Conservation (phyloP, 139 green algal species). For the Marvania coccoides region DNA sequence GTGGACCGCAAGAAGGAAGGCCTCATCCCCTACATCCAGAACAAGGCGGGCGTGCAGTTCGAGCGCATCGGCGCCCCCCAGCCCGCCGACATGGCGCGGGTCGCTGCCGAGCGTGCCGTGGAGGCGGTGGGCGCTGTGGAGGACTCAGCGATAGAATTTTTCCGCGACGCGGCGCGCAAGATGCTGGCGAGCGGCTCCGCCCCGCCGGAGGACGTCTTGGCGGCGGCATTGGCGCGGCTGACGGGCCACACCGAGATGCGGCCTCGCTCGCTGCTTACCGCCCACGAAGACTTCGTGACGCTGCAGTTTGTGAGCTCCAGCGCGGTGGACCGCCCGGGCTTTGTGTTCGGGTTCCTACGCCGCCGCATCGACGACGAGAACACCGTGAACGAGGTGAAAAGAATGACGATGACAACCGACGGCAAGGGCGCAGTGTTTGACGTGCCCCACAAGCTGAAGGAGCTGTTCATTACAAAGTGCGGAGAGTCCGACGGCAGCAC, state of each 20-base stretch:
- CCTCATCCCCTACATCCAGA: conserved; percentile 76
- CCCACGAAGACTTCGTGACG: conserved; percentile 79
- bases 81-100: conserved; percentile 78
- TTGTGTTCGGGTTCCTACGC: conserved; percentile 71
- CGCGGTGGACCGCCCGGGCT: conserved; percentile 25
- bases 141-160: conserved; percentile 37
- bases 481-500: not conserved
- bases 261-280: conserved; percentile 72
- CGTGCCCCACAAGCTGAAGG: conserved; percentile 53
- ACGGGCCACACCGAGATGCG: conserved; percentile 71
- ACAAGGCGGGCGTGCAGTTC: conserved; percentile 70
- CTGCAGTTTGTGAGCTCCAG: conserved; percentile 40
- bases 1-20: conserved; percentile 71
- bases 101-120: conserved; percentile 62
- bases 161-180: conserved; percentile 41
- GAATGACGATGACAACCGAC: conserved; percentile 80
- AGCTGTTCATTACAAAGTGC: conserved; percentile 53
- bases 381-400: conserved; percentile 60
- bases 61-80: conserved; percentile 85
- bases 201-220: conserved; percentile 57
- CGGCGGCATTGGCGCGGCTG: conserved; percentile 83
- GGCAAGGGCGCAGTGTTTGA: conserved; percentile 83
- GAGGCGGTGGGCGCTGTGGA: conserved; percentile 57
- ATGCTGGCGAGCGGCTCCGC: conserved; percentile 39
- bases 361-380: conserved; percentile 43